phyloP scores from a whole-genome alignment of 2,329 filamentous ascomycete genomes.

The Blastomyces percursus region DNA sequence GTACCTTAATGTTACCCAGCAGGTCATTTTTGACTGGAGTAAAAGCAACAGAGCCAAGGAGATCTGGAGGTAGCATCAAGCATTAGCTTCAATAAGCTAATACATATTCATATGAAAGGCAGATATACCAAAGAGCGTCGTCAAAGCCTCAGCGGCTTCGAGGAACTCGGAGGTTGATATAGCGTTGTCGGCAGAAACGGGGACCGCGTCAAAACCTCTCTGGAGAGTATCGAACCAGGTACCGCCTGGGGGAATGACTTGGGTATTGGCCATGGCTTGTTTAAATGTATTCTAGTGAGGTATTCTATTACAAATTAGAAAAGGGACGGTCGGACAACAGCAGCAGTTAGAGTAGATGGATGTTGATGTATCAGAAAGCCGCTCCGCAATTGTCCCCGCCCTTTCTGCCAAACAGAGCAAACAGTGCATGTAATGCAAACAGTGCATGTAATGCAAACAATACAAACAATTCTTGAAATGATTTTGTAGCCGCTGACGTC shows the following conservation, averaged over 20 bases:
- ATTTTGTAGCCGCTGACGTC: slow-evolving; percentile 20
- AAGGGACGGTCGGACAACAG: slow-evolving; percentile 5
- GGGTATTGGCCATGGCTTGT: slow-evolving; percentile 41
- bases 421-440: slow-evolving; percentile 22
- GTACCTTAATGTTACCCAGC: slow-evolving; percentile 78
- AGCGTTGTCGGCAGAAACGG: slow-evolving; percentile 63
- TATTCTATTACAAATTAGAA: not conserved
- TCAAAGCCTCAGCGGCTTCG: slow-evolving; percentile 77
- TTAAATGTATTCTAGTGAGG: not conserved
- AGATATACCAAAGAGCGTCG: slow-evolving; percentile 67
- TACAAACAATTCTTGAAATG: slow-evolving; percentile 8
- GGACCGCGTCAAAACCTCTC: slow-evolving; percentile 73
- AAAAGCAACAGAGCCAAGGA: slow-evolving; percentile 63
- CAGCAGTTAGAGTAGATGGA: slow-evolving; percentile 7
- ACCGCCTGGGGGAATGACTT: slow-evolving; percentile 48
- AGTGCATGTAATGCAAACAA: slow-evolving; percentile 10
- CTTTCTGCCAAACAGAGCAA: slow-evolving; percentile 5
- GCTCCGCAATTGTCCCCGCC: not conserved
- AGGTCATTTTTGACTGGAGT: slow-evolving; percentile 86
- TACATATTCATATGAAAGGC: not conserved
- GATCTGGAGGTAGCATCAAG: slow-evolving; percentile 34
- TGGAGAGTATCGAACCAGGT: slow-evolving; percentile 82
- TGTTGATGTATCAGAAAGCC: slow-evolving; percentile 6
- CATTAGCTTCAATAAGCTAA: not conserved
- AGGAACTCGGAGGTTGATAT: slow-evolving; percentile 80